These are phyloP conservation scores for Phytophthora pinifolia DNA, from an alignment of 352 stramenopile genomes.

Conservation along the genomic window DNA sequence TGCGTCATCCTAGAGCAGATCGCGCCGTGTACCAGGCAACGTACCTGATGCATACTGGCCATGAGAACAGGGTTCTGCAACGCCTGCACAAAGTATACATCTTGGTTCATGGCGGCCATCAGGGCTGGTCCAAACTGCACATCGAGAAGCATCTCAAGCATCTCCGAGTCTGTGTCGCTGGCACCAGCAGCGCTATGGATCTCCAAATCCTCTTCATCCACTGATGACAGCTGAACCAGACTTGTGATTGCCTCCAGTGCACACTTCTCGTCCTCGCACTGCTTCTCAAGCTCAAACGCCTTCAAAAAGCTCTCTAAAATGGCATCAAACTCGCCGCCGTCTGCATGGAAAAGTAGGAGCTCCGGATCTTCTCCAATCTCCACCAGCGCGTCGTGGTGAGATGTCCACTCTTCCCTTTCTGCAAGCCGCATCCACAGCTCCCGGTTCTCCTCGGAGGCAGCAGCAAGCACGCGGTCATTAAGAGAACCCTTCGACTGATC, in stretches of 20 bases:
- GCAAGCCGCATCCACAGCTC: conserved; percentile 29
- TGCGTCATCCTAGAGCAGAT: not conserved
- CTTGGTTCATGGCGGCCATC: conserved; percentile 62
- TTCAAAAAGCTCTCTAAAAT: conserved; percentile 41
- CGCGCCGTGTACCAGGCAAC: not conserved
- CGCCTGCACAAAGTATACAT: conserved; percentile 55
- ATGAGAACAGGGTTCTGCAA: conserved; percentile 57
- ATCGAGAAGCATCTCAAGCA: conserved; percentile 44
- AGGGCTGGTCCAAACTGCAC: conserved; percentile 50
- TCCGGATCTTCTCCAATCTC: conserved; percentile 72
- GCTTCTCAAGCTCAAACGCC: conserved; percentile 21
- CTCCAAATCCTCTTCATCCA: conserved; percentile 22
- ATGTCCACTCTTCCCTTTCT: conserved; percentile 30
- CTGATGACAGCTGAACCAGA: conserved; percentile 13
- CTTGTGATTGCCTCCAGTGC: conserved; percentile 22
- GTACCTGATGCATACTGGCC: conserved; percentile 62
- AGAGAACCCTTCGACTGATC: conserved; percentile 18
- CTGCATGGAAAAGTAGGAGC: conserved; percentile 64
- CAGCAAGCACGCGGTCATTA: conserved; percentile 41
- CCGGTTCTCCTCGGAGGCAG: conserved; percentile 20
- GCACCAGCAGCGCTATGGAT: not conserved
- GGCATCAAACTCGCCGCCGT: conserved; percentile 45
- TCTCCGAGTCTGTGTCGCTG: conserved; percentile 26
- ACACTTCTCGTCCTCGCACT: conserved; percentile 21
- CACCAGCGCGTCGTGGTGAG: conserved; percentile 39